These are phyloP conservation scores for Rhizopogon rudus DNA, from an alignment of 768 basidiomycete genomes.

Conservation along the genomic window DNA sequence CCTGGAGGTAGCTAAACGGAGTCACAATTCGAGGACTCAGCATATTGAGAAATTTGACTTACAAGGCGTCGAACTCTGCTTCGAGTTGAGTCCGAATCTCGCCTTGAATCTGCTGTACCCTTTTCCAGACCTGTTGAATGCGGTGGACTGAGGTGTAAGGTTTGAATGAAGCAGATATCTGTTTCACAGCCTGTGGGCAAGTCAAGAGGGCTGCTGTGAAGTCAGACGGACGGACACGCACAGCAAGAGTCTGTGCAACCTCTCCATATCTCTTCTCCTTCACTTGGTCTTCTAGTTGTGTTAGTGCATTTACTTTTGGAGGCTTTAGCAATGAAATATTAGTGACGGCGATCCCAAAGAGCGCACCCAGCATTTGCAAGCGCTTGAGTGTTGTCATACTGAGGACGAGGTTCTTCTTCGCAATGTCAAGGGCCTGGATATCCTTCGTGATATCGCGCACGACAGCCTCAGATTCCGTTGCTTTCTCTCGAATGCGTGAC, in stretches of 20 bases:
- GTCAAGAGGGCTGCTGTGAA: not conserved
- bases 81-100: slow-evolving; percentile 78
- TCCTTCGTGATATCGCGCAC: slow-evolving; percentile 95
- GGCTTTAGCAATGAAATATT: not conserved
- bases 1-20: slow-evolving; percentile 70
- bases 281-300: slow-evolving; percentile 74
- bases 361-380: slow-evolving; percentile 89
- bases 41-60: slow-evolving; percentile 27
- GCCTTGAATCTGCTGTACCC: slow-evolving; percentile 80
- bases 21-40: not conserved
- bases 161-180: slow-evolving; percentile 79
- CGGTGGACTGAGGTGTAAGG: slow-evolving; percentile 70
- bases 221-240: slow-evolving; percentile 22
- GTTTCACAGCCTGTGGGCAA: slow-evolving; percentile 69
- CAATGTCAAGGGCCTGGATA: slow-evolving; percentile 89
- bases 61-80: slow-evolving; percentile 91
- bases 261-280: slow-evolving; percentile 78
- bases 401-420: slow-evolving; percentile 86
- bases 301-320: slow-evolving; percentile 68
- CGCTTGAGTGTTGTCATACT: slow-evolving; percentile 89
- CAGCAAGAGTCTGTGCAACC: slow-evolving; percentile 77
- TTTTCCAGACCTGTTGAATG: slow-evolving; percentile 73
- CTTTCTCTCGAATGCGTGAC: slow-evolving; percentile 94
- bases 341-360: not conserved
- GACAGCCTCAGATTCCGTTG: slow-evolving; percentile 94